These are phyloP conservation scores for Lanmaoa rubissima DNA, from an alignment of 768 basidiomycete genomes.

Conservation along the genomic window DNA sequence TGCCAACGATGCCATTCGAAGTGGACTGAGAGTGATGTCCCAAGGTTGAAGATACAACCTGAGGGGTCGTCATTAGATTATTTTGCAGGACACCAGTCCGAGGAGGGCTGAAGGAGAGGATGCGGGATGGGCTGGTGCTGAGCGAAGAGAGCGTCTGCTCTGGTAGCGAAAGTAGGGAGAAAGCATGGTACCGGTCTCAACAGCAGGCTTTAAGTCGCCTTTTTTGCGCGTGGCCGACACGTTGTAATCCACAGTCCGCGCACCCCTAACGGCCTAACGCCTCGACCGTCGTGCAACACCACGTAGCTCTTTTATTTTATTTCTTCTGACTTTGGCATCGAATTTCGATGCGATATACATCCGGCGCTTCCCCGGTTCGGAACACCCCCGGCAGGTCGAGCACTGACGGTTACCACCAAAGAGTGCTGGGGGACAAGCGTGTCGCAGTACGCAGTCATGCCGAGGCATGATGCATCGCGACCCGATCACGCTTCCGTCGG, in stretches of 20 bases:
- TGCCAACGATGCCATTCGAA: slow-evolving; percentile 73
- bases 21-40: slow-evolving; percentile 63
- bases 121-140: slow-evolving; percentile 21
- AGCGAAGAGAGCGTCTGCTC: slow-evolving; percentile 21
- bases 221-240: slow-evolving; percentile 12
- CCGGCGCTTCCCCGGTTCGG: not conserved
- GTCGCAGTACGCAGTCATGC: not conserved
- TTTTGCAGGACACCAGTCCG: slow-evolving; percentile 31
- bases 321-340: not conserved
- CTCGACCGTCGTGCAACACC: not conserved
- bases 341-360: too few species aligned
- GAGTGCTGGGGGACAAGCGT: not conserved
- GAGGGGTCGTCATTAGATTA: slow-evolving; percentile 69
- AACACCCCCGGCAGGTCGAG: slow-evolving; percentile 2
- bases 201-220: slow-evolving; percentile 35
- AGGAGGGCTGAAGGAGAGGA: slow-evolving; percentile 23
- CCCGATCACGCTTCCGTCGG: not conserved
- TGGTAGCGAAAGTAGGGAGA: slow-evolving; percentile 29
- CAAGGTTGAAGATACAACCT: slow-evolving; percentile 80
- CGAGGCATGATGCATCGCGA: not conserved
- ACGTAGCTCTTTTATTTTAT: not conserved
- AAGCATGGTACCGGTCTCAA: slow-evolving; percentile 17
- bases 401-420: not conserved
- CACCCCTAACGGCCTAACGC: too few species aligned
- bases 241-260: too few species aligned